These are phyloP conservation scores for Tricholoma hemisulphureum DNA, from an alignment of 768 basidiomycete genomes.

Conservation along the genomic window DNA sequence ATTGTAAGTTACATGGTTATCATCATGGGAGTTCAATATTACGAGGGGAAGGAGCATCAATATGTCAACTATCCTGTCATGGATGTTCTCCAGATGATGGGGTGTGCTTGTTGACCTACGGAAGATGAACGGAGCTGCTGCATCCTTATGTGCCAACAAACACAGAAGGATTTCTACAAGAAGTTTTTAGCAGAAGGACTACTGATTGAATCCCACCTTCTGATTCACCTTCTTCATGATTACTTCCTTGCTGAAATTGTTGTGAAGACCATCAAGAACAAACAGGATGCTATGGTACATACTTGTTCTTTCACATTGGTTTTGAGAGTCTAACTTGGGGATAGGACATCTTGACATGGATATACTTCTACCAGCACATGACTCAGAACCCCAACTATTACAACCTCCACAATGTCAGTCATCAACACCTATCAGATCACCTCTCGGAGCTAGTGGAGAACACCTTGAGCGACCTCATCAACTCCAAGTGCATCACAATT, in stretches of 20 bases:
- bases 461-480: constrained; percentile 86
- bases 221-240: constrained; percentile 88
- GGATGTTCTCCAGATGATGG: constrained; percentile 99
- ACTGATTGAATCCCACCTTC: constrained; percentile 93
- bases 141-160: constrained; percentile 96
- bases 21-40: constrained; percentile 97
- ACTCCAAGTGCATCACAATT: constrained; percentile 92
- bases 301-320: constrained; percentile 12
- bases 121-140: constrained; percentile 91
- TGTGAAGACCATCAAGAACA: constrained; percentile 98
- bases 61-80: constrained; percentile 98
- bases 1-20: constrained; percentile 96
- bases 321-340: neutral
- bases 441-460: constrained; percentile 94
- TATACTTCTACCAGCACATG: constrained; percentile 96
- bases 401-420: constrained; percentile 91
- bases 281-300: constrained; percentile 97
- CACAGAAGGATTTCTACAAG: constrained; percentile 98
- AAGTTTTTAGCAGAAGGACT: constrained; percentile 97
- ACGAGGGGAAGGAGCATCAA: constrained; percentile 96
- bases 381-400: constrained; percentile 97
- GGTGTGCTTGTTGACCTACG: constrained; percentile 87
- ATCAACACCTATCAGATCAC: constrained; percentile 94
- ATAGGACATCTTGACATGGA: constrained; percentile 97
- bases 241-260: constrained; percentile 99